Evolutionary conservation across 2,329 filamentous ascomycete species (phyloP).

Genomic region (Aureobasidium subglaciale): DNA sequence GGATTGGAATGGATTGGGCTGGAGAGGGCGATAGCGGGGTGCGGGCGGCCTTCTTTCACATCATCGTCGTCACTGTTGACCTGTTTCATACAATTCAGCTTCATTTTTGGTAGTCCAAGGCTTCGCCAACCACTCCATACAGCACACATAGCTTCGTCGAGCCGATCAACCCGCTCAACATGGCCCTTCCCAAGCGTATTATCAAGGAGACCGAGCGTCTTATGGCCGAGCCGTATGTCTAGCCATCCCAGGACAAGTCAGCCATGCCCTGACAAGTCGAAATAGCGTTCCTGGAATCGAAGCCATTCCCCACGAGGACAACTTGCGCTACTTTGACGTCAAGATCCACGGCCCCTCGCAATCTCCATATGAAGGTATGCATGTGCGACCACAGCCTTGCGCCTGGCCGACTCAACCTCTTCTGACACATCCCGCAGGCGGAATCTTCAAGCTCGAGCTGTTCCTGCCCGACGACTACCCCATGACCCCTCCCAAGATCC

Average conservation of each 20-base stretch:
- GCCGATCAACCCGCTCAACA: constrained; percentile 19
- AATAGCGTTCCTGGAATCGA: constrained; percentile 88
- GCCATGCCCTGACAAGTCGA: neutral
- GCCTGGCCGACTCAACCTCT: neutral
- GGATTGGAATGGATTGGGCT: neutral
- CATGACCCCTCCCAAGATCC: constrained; percentile 97
- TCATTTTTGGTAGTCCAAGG: neutral
- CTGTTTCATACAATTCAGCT: neutral
- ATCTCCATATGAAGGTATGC: constrained; percentile 86
- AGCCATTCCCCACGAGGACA: constrained; percentile 91
- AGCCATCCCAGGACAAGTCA: neutral
- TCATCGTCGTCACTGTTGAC: constrained; percentile 1
- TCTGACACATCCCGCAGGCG: constrained; percentile 42
- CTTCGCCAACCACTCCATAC: neutral
- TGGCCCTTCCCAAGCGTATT: constrained; percentile 90
- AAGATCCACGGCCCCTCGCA: constrained; percentile 87
- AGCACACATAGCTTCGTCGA: neutral
- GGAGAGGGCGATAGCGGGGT: constrained; percentile 8
- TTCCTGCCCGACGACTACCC: constrained; percentile 98
- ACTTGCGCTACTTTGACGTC: constrained; percentile 96
- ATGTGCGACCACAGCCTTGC: constrained; percentile 41
- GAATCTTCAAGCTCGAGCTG: constrained; percentile 92
- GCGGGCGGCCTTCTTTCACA: neutral
- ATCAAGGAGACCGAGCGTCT: constrained; percentile 97
- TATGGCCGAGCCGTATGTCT: constrained; percentile 83